Base-by-base conservation (phyloP, 257 asterid genomes). In the Jacaranda copaia region DNA sequence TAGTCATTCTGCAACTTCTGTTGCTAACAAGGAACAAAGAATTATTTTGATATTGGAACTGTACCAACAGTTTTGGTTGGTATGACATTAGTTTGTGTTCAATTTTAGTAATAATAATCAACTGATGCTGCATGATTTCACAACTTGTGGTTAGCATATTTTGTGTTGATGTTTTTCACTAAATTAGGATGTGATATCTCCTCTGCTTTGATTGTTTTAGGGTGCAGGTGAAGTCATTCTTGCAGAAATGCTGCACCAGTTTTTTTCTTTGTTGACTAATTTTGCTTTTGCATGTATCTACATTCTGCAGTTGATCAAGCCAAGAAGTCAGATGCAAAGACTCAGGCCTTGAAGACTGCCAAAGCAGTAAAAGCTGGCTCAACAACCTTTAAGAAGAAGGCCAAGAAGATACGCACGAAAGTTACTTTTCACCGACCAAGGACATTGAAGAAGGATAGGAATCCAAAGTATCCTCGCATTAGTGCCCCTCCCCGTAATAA, bases 401-500 rank as follows among this genome's bases (percentile, higher is more conserved):
- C 84, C 12, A 84, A 85, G 78, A 87, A 87, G 81, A 88, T 88
- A 16, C 84, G 88, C 57, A 88, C 90, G 0, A 88, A 85, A 39
- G 90, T 85, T 16, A 88, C 92, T 57, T 88, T 88, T 71, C 81
- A 88, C 39, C 84, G 90, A 5, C 92, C 92, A 6, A 84, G 77
- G 84, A 88, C 92, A 32, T 83, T 88, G 76, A 83, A 77, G 85
- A 85, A 80, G 68, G 92, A 88, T 0, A 86, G 90, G 71, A 82
- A 42, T 51, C 92, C 92, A 15, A 88, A 85, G 77, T 88, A 85
- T 72, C 92, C 92, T 9, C 88, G 90, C 45, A 81, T 85, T 40
- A 88, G 92, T 76, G 92, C 92, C 11, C 84, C 83, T n/a, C 88
- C 89, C 9, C 84, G 87, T 39, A 83, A 87, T 46, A 87, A 84